phyloP scores from a whole-genome alignment of 805 yeast species.

The Schizosaccharomyces osmophilus region DNA sequence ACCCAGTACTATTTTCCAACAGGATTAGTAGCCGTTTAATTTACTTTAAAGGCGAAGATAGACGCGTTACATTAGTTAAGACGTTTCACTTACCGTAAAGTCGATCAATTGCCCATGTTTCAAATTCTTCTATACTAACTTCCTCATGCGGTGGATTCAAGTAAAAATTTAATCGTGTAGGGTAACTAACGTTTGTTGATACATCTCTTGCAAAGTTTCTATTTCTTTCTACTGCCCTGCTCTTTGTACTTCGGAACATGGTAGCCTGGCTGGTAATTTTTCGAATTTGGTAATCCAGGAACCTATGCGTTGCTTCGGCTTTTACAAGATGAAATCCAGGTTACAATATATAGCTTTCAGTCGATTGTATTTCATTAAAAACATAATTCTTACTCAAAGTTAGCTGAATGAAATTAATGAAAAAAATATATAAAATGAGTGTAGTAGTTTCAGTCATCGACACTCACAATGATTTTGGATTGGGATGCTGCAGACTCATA shows the following conservation, averaged over 20 bases:
- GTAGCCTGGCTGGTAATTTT: not conserved
- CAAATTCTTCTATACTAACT: constrained; percentile 78
- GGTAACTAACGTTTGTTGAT: constrained; percentile 16
- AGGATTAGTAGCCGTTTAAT: not conserved
- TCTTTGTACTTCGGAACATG: not conserved
- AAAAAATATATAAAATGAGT: no score
- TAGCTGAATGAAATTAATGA: no score
- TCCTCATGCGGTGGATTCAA: constrained; percentile 56
- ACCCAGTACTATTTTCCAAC: constrained; percentile 25
- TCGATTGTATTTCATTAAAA: no score
- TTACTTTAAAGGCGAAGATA: not conserved
- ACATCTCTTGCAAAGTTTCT: not conserved
- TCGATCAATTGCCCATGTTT: constrained; percentile 85
- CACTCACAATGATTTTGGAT: no score
- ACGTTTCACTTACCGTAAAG: constrained; percentile 20
- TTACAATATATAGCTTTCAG: no score
- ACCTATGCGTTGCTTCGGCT: no score
- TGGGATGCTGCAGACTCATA: no score
- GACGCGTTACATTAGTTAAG: not conserved
- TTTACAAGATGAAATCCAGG: no score
- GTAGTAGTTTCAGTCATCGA: no score
- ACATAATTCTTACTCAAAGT: no score
- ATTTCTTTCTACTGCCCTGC: not conserved
- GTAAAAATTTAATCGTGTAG: constrained; percentile 50
- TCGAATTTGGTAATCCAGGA: no score